Base-by-base conservation (phyloP, 768 basidiomycete genomes). In the Rhodocollybia butyracea region DNA sequence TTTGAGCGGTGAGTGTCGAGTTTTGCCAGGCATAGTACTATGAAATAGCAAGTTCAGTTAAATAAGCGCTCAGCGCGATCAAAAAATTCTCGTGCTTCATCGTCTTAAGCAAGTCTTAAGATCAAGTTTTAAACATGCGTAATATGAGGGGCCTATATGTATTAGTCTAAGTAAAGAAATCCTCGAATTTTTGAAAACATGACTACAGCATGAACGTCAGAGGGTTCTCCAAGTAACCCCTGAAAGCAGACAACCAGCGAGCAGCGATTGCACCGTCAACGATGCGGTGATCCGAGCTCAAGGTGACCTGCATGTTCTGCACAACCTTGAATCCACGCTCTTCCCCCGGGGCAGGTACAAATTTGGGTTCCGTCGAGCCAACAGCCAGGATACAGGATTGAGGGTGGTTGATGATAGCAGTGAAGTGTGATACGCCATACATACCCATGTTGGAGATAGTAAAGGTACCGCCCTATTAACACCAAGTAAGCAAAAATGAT, bases 401-500 rank as follows among this genome's bases (percentile, higher is more conserved):
- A 24, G 97, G 97, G 13, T 90, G 85, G 80, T 99, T 99, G 83
- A 99, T 96, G 76, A 99, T 98, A 45, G 97, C 97, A 13, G 95
- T 98, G 73, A 99, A 99, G 73, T 94, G 89, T 54, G 86, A 83
- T 65, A 98, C 83, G 59, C 90, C 95, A 68, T 81, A 97, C 97
- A 99, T 99, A 73, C 97, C 97, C 54, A 99, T 81, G 76, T 99
- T 99, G 57, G 97, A 99, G 69, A 99, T 92, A 41, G 97, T 98
- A 77, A 99, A 98, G 12, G 95, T 91, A 46, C 97, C 97, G 53
- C 97, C 97, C 89, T 94, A 59, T 36, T 8, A 56, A 46, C 46
- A 40, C 26, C 5, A 21, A 19, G 19, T 34, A 47, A 54, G 21
- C 2, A 10, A 7, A 50, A 43, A 27, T 10, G 39, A 11, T 43